These are phyloP conservation scores for Azolla pinnata DNA, from an alignment of 75 land plant genomes.

Conservation along the genomic window DNA sequence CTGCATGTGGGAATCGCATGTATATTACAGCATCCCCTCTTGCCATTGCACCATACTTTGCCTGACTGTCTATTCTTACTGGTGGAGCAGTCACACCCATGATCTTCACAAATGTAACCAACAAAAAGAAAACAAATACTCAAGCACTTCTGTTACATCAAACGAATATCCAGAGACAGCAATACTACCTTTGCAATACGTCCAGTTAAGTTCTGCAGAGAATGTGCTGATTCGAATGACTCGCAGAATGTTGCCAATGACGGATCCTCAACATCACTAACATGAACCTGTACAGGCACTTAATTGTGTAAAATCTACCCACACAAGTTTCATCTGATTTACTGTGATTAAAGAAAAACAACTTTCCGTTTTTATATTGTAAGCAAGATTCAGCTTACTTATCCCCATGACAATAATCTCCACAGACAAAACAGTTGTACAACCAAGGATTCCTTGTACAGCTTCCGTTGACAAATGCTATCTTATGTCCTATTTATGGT, in stretches of 20 bases:
- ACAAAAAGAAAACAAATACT: neutral
- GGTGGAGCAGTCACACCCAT: constrained; percentile 89
- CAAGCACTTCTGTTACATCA: neutral
- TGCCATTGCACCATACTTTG: constrained; percentile 94
- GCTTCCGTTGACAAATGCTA: no score
- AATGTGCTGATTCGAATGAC: constrained; percentile 87
- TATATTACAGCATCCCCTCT: constrained; percentile 98
- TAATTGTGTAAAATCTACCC: no score
- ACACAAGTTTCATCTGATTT: no score
- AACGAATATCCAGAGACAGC: neutral
- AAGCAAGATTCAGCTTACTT: no score
- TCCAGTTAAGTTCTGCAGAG: constrained; percentile 69
- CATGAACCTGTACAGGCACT: constrained; percentile 62
- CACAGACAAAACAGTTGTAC: no score
- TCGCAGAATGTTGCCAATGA: constrained; percentile 87
- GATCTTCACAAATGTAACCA: constrained; percentile 36
- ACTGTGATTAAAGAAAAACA: no score
- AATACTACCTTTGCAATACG: constrained; percentile 56
- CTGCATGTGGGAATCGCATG: constrained; percentile 78
- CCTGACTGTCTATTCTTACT: constrained; percentile 94
- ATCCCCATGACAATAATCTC: no score
- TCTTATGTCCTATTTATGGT: no score
- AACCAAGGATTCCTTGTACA: no score
- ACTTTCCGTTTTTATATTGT: no score
- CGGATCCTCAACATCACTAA: constrained; percentile 54